A percentile compares a stretch with the other conserved stretches of the same genome.
Conservation (phyloP, 2,329 filamentous ascomycete genomes). For the Pyricularia sp. region DNA sequence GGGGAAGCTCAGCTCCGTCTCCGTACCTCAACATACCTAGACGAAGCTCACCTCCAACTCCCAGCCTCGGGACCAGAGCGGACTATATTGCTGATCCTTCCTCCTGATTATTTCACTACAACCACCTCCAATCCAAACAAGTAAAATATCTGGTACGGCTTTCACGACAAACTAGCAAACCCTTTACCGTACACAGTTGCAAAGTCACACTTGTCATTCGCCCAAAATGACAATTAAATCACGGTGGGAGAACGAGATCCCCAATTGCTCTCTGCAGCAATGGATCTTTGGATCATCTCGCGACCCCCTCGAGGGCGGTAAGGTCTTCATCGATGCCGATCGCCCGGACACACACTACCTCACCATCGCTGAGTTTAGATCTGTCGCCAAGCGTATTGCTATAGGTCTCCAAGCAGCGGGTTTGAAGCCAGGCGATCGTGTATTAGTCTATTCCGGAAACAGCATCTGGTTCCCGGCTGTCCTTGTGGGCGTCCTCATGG, state of each 20-base stretch:
- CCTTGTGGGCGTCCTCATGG: constrained; percentile 67
- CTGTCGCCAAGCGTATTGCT: constrained; percentile 64
- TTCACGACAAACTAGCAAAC: neutral
- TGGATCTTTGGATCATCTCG: constrained; percentile 45
- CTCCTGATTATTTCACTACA: neutral
- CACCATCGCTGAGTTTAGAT: constrained; percentile 53
- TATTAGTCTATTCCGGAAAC: constrained; percentile 67
- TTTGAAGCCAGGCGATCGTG: constrained; percentile 56
- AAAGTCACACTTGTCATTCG: neutral
- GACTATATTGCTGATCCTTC: neutral
- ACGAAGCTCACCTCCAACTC: neutral
- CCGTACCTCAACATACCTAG: neutral
- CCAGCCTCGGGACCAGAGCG: neutral
- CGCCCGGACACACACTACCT: constrained; percentile 59
- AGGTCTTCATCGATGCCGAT: constrained; percentile 54
- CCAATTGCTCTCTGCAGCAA: constrained; percentile 40
- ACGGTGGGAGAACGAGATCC: constrained; percentile 33
- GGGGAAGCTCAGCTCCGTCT: neutral
- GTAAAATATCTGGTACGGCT: neutral
- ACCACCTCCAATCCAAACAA: neutral
- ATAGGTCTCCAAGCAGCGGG: constrained; percentile 56
- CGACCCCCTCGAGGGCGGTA: constrained; percentile 30
- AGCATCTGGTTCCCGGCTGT: constrained; percentile 62
- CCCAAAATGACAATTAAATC: constrained; percentile 35
- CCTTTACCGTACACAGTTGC: no score